Base-by-base conservation (phyloP, 2,329 filamentous ascomycete species). In the Cryphonectria nitschkei region DNA sequence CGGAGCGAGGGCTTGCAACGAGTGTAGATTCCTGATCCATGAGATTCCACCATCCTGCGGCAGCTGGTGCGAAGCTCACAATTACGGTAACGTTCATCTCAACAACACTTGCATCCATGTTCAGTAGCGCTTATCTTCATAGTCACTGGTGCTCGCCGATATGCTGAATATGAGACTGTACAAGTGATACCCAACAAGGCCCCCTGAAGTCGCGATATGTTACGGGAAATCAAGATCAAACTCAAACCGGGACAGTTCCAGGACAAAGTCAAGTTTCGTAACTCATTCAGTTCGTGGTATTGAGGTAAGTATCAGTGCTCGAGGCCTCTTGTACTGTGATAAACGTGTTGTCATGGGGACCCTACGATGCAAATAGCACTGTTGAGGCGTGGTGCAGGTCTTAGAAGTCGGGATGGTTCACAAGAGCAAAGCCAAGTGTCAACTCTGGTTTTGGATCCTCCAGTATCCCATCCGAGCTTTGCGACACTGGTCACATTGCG, bases 41-140 rank as follows among this genome's bases (percentile, higher is more conserved):
- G 52, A n/a, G 52, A 16, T 56, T 56, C 52, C 52, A 56, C 52
- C 52, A 56, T 7, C 16, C 52, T 56, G 52, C 52, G 19, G 52
- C 52, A 19, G 52, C 52, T n/a, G 52, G 52, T 22, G 52, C 52
- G 26, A 16, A 56, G 52, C 52, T 56, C 13, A 56, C 52, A n/a
- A 56, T 11, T n/a, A 56, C 52, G 22, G 52, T 19, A n/a, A 56
- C 52, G 26, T 56, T 56, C 52, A 56, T 56, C 52, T 56, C 52
- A n/a, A 56, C 52, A 6, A 29, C 52, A 22, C 52, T 56, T 56
- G 19, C n/a, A 8, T n/a, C 2, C 19, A 22, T n/a, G 7, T 16
- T 56, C 26, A 56, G 52, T 56, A 19, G 26, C 2, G 19, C 52
- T 56, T 56, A 2, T 29, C 19, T 22, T 9, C 7, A 26, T 26